Evolutionary conservation across 1,284 basidiomycete genomes (phyloP).

Genomic region (Ustilago hordei): DNA sequence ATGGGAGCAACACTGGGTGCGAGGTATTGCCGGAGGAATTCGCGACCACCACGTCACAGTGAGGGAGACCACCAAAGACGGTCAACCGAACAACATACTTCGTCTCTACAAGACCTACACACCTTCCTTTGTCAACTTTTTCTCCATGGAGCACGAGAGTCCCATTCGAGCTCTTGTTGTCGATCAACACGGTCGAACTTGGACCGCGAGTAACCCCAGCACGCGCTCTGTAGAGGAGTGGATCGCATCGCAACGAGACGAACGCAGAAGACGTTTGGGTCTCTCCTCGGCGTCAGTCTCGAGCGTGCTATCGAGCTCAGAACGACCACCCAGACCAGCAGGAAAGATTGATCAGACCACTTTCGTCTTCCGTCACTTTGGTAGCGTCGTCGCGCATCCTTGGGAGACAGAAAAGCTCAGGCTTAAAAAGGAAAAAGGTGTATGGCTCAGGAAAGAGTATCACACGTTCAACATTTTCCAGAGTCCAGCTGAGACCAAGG

Average conservation of each 20-base stretch:
- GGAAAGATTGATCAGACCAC: constrained; percentile 52
- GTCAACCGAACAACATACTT: constrained; percentile 18
- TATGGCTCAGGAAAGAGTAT: constrained; percentile 47
- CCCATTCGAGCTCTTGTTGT: constrained; percentile 42
- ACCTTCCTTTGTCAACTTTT: constrained; percentile 54
- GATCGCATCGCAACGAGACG: constrained; percentile 36
- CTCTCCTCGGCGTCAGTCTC: neutral
- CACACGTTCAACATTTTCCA: constrained; percentile 47
- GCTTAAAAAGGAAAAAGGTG: constrained; percentile 33
- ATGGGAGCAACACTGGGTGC: constrained; percentile 61
- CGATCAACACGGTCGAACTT: constrained; percentile 46
- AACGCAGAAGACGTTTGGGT: constrained; percentile 31
- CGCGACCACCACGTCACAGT: constrained; percentile 28
- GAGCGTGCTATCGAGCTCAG: constrained; percentile 21
- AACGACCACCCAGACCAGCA: constrained; percentile 32
- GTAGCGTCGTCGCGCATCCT: constrained; percentile 43
- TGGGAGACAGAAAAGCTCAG: constrained; percentile 49
- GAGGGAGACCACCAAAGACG: constrained; percentile 3
- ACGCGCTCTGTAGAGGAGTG: constrained; percentile 38
- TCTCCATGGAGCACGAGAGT: constrained; percentile 18
- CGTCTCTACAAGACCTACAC: constrained; percentile 48
- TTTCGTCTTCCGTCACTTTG: constrained; percentile 43
- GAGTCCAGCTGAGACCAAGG: constrained; percentile 35
- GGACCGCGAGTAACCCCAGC: constrained; percentile 45
- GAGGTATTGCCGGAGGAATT: constrained; percentile 36